Evolutionary conservation across 768 basidiomycete species (phyloP).

Genomic region (Pleurotus salmoneostramineus): DNA sequence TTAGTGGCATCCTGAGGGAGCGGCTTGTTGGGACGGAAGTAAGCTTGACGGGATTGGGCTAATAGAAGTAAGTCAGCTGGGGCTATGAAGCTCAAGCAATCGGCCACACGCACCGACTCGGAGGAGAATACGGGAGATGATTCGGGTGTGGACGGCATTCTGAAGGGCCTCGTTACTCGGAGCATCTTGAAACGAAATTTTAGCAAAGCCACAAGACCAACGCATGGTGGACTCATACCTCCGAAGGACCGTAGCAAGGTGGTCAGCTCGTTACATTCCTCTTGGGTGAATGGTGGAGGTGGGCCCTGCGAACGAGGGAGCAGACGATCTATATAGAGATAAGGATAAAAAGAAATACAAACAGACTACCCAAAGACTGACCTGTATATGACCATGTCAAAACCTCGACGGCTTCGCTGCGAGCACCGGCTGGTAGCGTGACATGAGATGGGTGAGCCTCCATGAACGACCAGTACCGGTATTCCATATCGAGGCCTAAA

Average conservation of each 20-base stretch:
- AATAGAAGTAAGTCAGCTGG: not conserved
- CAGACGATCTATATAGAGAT: conserved; percentile 50
- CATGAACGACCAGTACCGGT: conserved; percentile 80
- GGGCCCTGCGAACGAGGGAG: conserved; percentile 54
- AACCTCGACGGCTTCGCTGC: conserved; percentile 67
- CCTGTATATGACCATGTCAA: conserved; percentile 82
- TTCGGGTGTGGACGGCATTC: conserved; percentile 51
- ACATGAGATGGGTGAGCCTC: conserved; percentile 76
- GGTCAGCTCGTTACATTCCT: conserved; percentile 75
- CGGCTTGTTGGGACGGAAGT: conserved; percentile 67
- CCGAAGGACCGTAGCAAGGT: conserved; percentile 47
- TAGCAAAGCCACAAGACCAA: not conserved
- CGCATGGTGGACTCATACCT: not conserved
- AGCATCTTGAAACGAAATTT: conserved; percentile 15
- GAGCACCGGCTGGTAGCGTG: conserved; percentile 49
- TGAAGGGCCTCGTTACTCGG: conserved; percentile 39
- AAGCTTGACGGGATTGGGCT: conserved; percentile 69
- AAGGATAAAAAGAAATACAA: not conserved
- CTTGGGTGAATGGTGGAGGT: conserved; percentile 68
- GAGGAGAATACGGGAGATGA: conserved; percentile 65
- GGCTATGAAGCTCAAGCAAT: not conserved
- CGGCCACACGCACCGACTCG: conserved; percentile 52
- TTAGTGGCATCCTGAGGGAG: conserved; percentile 49
- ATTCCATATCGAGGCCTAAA: conserved; percentile 74
- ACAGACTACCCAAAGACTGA: conserved; percentile 18